A percentile compares a stretch with the other conserved stretches of the same genome.
phyloP scores from a whole-genome alignment of 2,329 filamentous ascomycete species.

The Diaporthe citri region DNA sequence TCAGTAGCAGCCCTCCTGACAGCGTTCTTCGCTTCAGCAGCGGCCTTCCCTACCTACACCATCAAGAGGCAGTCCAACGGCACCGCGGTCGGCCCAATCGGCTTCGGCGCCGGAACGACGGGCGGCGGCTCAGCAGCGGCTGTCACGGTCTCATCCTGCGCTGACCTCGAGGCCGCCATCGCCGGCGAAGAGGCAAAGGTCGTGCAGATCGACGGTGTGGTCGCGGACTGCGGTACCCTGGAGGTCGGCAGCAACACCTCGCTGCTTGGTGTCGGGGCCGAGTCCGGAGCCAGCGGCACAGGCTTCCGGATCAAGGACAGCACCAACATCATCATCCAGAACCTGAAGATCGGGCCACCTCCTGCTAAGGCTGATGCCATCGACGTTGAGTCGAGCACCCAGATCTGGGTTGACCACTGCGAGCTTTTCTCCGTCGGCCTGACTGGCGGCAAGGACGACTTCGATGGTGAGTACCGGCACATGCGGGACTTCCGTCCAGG shows the following conservation, averaged over 20 bases:
- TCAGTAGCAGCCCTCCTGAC: conserved; percentile 15
- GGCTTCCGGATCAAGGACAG: conserved; percentile 11
- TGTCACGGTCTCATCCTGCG: conserved; percentile 5
- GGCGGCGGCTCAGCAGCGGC: conserved; percentile 3
- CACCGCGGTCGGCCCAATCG: conserved; percentile 16
- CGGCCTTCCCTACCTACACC: background rate
- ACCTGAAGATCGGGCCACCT: conserved; percentile 54
- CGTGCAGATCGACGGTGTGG: conserved; percentile 4
- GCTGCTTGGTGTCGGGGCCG: background rate
- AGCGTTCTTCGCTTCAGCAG: conserved; percentile 2
- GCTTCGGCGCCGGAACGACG: conserved; percentile 3
- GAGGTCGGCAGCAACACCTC: conserved; percentile 19
- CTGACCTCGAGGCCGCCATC: conserved; percentile 11
- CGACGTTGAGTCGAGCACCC: conserved; percentile 50
- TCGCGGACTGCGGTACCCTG: conserved; percentile 1
- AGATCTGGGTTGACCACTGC: conserved; percentile 67
- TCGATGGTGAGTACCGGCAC: conserved; percentile 51
- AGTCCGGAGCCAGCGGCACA: conserved; percentile 9
- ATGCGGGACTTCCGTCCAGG: background rate
- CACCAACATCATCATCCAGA: conserved; percentile 62
- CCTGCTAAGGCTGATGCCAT: conserved; percentile 57
- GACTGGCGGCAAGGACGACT: conserved; percentile 68
- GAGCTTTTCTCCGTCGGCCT: conserved; percentile 62
- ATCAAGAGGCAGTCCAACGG: background rate
- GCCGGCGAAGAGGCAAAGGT: conserved; percentile 7